These are phyloP conservation scores for Zasmidium cellare DNA, from an alignment of 2,329 filamentous ascomycete genomes.

Conservation along the genomic window DNA sequence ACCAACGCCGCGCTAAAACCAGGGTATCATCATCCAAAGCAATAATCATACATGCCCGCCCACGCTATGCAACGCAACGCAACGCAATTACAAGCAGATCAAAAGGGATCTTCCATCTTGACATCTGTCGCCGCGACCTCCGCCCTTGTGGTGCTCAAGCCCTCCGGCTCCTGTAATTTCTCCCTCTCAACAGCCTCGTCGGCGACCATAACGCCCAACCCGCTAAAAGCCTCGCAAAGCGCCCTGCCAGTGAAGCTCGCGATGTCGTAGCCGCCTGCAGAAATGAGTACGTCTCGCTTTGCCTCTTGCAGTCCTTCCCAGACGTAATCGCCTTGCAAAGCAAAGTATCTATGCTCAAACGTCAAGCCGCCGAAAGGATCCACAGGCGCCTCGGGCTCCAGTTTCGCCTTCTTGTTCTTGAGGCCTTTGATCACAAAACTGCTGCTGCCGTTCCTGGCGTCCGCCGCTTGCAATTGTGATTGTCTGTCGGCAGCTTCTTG, in stretches of 20 bases:
- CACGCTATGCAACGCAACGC: neutral
- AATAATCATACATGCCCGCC: neutral
- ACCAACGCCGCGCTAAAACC: slow-evolving; percentile 14
- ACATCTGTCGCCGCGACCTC: slow-evolving; percentile 60
- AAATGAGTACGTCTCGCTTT: slow-evolving; percentile 64
- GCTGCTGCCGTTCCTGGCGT: slow-evolving; percentile 34
- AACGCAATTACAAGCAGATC: slow-evolving; percentile 3
- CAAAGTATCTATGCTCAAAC: slow-evolving; percentile 66
- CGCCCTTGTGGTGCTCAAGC: slow-evolving; percentile 41
- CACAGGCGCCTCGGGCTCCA: slow-evolving; percentile 71
- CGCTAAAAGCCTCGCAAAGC: slow-evolving; percentile 86
- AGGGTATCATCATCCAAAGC: slow-evolving; percentile 19
- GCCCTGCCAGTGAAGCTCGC: slow-evolving; percentile 78
- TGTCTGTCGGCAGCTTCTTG: slow-evolving; percentile 47
- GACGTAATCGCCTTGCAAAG: slow-evolving; percentile 68
- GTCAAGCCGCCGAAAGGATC: slow-evolving; percentile 82
- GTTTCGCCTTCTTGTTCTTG: slow-evolving; percentile 59
- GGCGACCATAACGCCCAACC: slow-evolving; percentile 80
- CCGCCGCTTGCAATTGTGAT: slow-evolving; percentile 43
- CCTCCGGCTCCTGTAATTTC: slow-evolving; percentile 33
- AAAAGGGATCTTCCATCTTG: slow-evolving; percentile 46
- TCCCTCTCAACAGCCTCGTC: slow-evolving; percentile 61
- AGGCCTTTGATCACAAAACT: slow-evolving; percentile 72
- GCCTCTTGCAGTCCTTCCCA: slow-evolving; percentile 71
- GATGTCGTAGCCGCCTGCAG: slow-evolving; percentile 80